Evolutionary conservation across 305 asterid species (phyloP), one percentile per base, ranked within the genome.

Genomic region (Vinca major): DNA sequence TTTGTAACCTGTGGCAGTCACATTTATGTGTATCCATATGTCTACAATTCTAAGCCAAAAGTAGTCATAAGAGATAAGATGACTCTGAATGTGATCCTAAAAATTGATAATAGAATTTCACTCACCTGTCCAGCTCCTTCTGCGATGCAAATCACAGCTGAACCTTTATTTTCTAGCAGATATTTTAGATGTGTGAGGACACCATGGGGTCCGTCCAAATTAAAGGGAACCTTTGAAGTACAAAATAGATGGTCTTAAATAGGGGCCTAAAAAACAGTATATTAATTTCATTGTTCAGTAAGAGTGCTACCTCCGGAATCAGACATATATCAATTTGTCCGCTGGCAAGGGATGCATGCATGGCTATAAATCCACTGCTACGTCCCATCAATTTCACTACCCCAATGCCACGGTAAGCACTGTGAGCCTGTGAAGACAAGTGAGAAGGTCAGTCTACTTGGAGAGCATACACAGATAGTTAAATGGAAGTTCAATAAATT

Each of bases 301-400:
- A 62, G 48, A 56, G 11, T 37, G 50, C 9, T 76, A 93, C 99
- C 96, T 93, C 99, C 10, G 99, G 99, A 69, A 93, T 90, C 81
- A 93, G 78, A 77, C 99, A 93, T 79, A 93, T 82, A 73, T 90
- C 96, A 70, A 90, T 90, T 82, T 93, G 99, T 48, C 99, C 99
- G 75, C 99, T 93, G 76, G 99, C 92, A 74, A 93, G 95, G 76
- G 97, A 85, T 64, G 99, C 99, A 71, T 93, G 97, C 99, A 93
- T 90, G 60, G 99, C 99, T 77, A 93, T 90, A 70, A 77, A 93
- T 45, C 97, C 99, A 82, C 97, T 86, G 71, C 89, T 90, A 56
- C 99, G 95, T 7, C 99, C 99, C 99, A 93, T 93, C 86, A 93
- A 75, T 78, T 93, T 93, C 79, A 93, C 98, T 67, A 93, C 68